Base-by-base conservation (phyloP, 768 basidiomycete species). In the Rhodosporidiobolus sp. region DNA sequence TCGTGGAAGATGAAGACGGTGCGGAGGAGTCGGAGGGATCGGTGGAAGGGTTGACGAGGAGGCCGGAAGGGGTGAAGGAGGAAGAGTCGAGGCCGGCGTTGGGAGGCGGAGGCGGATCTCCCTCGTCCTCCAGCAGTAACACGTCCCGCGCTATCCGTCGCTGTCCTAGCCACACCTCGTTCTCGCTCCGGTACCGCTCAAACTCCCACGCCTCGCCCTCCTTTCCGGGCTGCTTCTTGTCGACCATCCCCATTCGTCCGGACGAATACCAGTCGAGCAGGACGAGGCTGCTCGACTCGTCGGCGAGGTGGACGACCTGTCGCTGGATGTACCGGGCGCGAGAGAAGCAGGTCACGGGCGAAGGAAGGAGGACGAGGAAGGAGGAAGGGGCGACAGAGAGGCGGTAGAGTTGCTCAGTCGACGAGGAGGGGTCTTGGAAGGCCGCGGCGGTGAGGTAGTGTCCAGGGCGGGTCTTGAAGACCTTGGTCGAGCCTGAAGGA, bases 201-300 rank as follows among this genome's bases (percentile, higher is more conserved):
- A 97, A 94, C 6, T 81, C 87, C 95, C 95, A 98, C 63, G 91
- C 88, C 79, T 98, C 95, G 43, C 90, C 90, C 10, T 46, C 17
- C 8, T 1, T 55, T 46, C 46, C 35, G 8, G 24, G 43, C 34
- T 87, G 84, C 14, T 88, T 85, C 32, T 34, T 55, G 8, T 34
- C 53, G 26, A 32, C 54, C 61, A 69, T 53, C 32, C 48, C 53
- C 79, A 87, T 88, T 48, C 95, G 86, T 19, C 95, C 95, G 6
- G 91, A 90, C 1, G 93, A 96, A 68, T 92, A 83, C 92, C 94
- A 96, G 79, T 97, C 95, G 24, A 98, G 85, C 1, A 94, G 81
- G 53, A 91, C 85, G 14, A 88, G 82, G 20, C 89, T 90, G 16
- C 89, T 78, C 3, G 80, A 66, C 54, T 84, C 84, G 50, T 77